Conservation (phyloP, 345 rosid genomes). For the Adansonia digitata region DNA sequence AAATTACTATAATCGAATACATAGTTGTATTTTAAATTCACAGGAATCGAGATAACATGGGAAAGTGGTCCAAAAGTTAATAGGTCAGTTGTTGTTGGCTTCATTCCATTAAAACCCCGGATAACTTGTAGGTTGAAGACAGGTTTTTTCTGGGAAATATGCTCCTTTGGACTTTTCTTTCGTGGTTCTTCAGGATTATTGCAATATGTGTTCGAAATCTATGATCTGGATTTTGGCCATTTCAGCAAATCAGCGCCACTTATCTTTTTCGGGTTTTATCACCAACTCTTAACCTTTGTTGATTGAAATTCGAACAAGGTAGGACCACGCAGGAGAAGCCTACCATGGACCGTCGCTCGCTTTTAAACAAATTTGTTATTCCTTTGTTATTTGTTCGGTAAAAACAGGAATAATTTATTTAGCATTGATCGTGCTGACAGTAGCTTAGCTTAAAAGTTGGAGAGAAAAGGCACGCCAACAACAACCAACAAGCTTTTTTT, state of each 20-base stretch:
- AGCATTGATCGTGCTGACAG: not conserved
- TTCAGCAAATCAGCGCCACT: not conserved
- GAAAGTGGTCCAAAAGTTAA: not conserved
- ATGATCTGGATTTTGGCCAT: not conserved
- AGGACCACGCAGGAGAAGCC: too few relatives aligned
- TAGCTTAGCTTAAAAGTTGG: not conserved
- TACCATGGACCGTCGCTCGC: too few relatives aligned
- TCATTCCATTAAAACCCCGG: not conserved
- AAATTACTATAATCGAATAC: too few relatives aligned
- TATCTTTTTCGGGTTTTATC: not conserved
- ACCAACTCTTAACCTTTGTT: not conserved
- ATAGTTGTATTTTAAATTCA: too few relatives aligned
- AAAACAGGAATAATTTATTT: not conserved
- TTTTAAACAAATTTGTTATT: not conserved
- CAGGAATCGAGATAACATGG: too few relatives aligned
- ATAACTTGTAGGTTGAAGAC: not conserved
- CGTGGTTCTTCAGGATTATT: not conserved
- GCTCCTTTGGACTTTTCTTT: not conserved
- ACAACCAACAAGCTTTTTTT: too few relatives aligned
- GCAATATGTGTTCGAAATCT: not conserved
- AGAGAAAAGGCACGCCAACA: not conserved
- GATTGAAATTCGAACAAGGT: not conserved
- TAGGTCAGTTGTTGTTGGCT: not conserved
- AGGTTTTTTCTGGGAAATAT: not conserved
- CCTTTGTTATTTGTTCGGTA: not conserved